Evolutionary conservation across 164 flowering plant species (phyloP), one percentile per base, ranked within the genome.

Genomic region (Buxus sempervirens): DNA sequence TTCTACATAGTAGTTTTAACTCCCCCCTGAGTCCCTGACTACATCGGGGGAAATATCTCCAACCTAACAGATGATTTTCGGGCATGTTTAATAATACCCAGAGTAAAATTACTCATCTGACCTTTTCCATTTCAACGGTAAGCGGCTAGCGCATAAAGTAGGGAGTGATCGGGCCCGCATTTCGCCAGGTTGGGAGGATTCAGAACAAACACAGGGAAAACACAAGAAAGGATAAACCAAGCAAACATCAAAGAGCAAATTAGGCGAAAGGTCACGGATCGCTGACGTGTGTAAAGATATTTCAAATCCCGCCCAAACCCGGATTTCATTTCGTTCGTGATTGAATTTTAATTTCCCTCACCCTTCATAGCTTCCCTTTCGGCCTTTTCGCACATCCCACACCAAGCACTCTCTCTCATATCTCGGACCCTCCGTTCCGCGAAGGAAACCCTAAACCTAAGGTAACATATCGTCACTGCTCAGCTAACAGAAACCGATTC

Each of bases 291-390:
- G 66, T 9, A 16, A 49, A 19, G 9, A 55, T 60, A 64, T 71
- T 65, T 65, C 51, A 60, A 73, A 76, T 26, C 82, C 82, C 82
- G 82, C 82, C 78, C 73, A 71, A 76, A 78, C 58, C 65, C 76
- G 58, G 67, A 58, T 58, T 58, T 64, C 65, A 69, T 60, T 70
- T 77, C 69, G 38, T 64, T 60, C 59, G 69, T 54, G 41, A 70
- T 77, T 70, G 55, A 67, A 59, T 73, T 71, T 71, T 60, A 65
- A 32, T 45, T 68, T 68, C 25, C 8, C 19, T 24, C 12, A 0
- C 23, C 68, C 65, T 53, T 22, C 70, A 63, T 68, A 60, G 49
- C 66, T 67, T 25, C 28, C 54, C 60, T 56, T 26, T 36, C 70
- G 49, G 59, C 36, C 63, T 58, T 45, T 62, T 5, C 63, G n/a